Evolutionary conservation across 495 filamentous ascomycete species (phyloP).

Genomic region (Entonaema liquescens): DNA sequence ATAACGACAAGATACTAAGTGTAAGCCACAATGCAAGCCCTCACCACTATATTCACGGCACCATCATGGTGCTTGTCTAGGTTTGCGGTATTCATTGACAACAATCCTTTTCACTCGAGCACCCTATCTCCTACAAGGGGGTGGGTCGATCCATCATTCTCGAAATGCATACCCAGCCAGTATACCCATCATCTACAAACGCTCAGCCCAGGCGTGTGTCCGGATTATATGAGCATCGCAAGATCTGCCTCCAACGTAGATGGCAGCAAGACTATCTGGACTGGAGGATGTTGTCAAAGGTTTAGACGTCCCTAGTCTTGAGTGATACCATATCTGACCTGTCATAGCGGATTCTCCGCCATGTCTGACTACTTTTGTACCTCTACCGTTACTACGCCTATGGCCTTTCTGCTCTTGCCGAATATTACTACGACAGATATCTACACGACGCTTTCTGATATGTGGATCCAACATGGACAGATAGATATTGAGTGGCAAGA

Average conservation of each 20-base stretch:
- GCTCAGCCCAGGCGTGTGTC: constrained; percentile 43
- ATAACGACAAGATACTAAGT: background rate
- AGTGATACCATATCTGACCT: background rate
- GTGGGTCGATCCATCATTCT: constrained; percentile 41
- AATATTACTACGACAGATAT: constrained; percentile 40
- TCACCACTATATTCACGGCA: constrained; percentile 39
- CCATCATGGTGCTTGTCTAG: constrained; percentile 37
- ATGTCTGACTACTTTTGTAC: constrained; percentile 33
- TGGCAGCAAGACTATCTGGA: constrained; percentile 24
- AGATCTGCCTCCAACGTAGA: background rate
- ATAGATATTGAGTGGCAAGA: constrained; percentile 40
- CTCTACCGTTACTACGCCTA: constrained; percentile 35
- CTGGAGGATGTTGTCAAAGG: constrained; percentile 42
- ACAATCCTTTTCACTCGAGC: constrained; percentile 29
- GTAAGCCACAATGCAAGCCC: constrained; percentile 20
- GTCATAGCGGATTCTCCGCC: constrained; percentile 34
- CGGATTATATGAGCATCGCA: constrained; percentile 38
- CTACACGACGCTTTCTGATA: constrained; percentile 39
- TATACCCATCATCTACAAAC: constrained; percentile 27
- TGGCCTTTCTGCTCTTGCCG: constrained; percentile 38
- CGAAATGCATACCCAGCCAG: constrained; percentile 37
- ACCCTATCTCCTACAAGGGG: constrained; percentile 34
- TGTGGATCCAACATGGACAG: constrained; percentile 38
- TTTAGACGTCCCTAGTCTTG: background rate
- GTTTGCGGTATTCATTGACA: constrained; percentile 38